Percentiles rank a stretch among this genome's conserved stretches.
These are phyloP conservation scores for Solanum stenotomum DNA, from an alignment of 257 asterid species.

Conservation along the genomic window DNA sequence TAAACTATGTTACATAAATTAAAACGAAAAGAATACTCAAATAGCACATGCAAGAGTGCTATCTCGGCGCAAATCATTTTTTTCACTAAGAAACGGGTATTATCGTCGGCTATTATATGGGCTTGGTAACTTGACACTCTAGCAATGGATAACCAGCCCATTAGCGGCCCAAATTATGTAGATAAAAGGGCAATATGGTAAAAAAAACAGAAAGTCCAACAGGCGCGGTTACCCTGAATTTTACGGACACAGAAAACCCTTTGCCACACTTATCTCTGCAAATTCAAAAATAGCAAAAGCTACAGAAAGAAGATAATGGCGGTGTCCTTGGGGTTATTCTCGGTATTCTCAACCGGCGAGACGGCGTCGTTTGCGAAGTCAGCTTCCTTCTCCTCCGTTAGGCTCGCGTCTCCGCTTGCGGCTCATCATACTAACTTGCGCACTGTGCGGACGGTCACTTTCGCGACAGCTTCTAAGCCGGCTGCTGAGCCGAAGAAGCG, in stretches of 20 bases:
- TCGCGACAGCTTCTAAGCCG: constrained; percentile 47
- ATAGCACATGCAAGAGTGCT: too few species aligned
- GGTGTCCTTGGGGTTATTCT: constrained; percentile 29
- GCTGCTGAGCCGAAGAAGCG: constrained; percentile 60
- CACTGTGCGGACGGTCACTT: constrained; percentile 17
- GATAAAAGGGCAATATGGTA: constrained; percentile 1
- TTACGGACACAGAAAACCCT: constrained; percentile 7
- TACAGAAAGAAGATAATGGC: constrained; percentile 38
- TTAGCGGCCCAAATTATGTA: neutral
- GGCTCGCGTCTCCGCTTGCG: neutral
- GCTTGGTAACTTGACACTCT: neutral
- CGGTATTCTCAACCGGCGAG: constrained; percentile 24
- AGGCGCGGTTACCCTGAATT: constrained; percentile 9
- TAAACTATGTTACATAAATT: too few species aligned
- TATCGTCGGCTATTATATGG: neutral
- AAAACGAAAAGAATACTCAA: too few species aligned
- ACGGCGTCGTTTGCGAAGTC: constrained; percentile 25
- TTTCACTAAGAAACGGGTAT: neutral
- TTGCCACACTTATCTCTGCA: constrained; percentile 23
- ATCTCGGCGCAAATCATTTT: neutral
- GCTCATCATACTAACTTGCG: constrained; percentile 22
- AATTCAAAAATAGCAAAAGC: neutral
- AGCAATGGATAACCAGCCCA: neutral
- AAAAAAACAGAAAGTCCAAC: neutral
- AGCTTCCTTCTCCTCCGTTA: neutral